Conservation (phyloP, 805 yeast genomes). For the Wickerhamiella occidentalis region DNA sequence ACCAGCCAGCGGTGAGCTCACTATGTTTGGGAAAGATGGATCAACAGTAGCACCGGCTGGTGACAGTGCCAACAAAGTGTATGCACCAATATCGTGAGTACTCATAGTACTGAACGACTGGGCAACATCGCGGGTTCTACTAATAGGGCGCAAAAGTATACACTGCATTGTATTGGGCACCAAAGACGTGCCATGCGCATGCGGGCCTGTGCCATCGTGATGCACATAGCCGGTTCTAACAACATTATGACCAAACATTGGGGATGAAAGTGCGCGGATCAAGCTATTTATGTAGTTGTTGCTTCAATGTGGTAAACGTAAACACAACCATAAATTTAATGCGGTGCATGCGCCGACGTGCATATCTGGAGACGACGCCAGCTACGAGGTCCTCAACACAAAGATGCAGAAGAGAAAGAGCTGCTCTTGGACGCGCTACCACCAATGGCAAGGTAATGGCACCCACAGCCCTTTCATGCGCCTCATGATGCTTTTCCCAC, state of each 20-base stretch:
- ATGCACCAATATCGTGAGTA: not conserved
- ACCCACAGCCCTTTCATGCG: no score
- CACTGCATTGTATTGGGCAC: not conserved
- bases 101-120: not conserved
- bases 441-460: no score
- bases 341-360: slow-evolving; percentile 2
- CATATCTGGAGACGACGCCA: no score
- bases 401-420: no score
- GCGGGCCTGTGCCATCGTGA: not conserved
- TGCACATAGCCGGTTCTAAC: not conserved
- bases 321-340: not conserved
- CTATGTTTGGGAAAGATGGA: not conserved
- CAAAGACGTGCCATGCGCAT: not conserved
- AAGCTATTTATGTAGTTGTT: not conserved
- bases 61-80: not conserved
- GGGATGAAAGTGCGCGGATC: not conserved
- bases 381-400: no score
- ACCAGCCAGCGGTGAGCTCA: not conserved
- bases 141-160: slow-evolving; percentile 2
- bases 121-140: not conserved
- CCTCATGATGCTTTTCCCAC: no score
- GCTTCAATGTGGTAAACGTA: not conserved
- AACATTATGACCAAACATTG: slow-evolving; percentile 1
- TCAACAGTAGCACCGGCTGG: not conserved
- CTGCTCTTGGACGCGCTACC: no score